Conservation (phyloP, 352 stramenopile species). For the Phytophthora syringae region DNA sequence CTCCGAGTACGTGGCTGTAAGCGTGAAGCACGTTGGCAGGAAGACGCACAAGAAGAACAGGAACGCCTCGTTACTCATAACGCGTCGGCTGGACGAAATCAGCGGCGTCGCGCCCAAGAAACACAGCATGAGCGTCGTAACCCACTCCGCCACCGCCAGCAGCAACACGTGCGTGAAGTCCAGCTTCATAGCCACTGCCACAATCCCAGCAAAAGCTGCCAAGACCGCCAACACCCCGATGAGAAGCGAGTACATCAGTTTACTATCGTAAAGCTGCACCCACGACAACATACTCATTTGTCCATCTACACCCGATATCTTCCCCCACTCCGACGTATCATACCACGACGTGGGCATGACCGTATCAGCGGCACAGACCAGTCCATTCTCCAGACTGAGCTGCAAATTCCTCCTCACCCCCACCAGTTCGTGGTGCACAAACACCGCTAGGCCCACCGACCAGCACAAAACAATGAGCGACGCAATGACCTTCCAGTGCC, state of each 20-base stretch:
- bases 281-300: conserved; percentile 66
- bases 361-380: conserved; percentile 54
- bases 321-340: conserved; percentile 41
- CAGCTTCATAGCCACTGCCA: conserved; percentile 78
- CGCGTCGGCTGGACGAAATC: conserved; percentile 57
- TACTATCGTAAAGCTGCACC: conserved; percentile 72
- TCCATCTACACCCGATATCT: conserved; percentile 36
- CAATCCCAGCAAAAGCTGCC: conserved; percentile 63
- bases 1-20: conserved; percentile 81
- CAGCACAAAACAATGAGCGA: conserved; percentile 74
- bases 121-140: conserved; percentile 62
- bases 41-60: conserved; percentile 71
- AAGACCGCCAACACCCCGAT: conserved; percentile 71
- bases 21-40: conserved; percentile 63
- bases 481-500: conserved; percentile 76
- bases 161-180: conserved; percentile 80
- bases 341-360: conserved; percentile 56
- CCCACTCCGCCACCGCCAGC: conserved; percentile 57
- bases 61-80: conserved; percentile 59
- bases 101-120: conserved; percentile 48
- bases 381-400: conserved; percentile 40
- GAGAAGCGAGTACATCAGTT: conserved; percentile 64
- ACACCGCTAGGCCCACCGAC: conserved; percentile 68
- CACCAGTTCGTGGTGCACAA: conserved; percentile 63
- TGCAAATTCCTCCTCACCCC: conserved; percentile 49